Evolutionary conservation across 192 early-diverging fungal species (phyloP), one percentile per base, ranked within the genome.

Genomic region (Entomortierella parvispora): DNA sequence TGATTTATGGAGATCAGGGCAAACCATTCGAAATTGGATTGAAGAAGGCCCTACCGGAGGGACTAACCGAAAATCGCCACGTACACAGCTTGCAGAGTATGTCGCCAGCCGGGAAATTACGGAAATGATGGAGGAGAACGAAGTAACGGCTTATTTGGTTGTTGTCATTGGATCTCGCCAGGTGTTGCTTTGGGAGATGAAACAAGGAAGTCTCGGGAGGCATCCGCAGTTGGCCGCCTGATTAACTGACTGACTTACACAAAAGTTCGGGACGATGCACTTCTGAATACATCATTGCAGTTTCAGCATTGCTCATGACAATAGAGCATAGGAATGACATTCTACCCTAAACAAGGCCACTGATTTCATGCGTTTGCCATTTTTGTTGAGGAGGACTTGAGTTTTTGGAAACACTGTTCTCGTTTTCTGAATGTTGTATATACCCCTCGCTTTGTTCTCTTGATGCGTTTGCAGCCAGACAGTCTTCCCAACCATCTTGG

Each of bases 101-200:
- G 28, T 65, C 31, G 40, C 29, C 42, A 63, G 65, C 28, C 47
- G 52, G 29, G 59, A 62, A 29, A 56, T 78, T 25, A 58, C 60
- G 40, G 5, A 49, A 2, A 18, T 69, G 50, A 59, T 37, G 58
- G 61, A 58, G 58, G 34, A 37, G 12, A 12, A 58, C 22, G 51
- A 69, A 14, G 75, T 62, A 40, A 28, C 22, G 17, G 67, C 55
- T 33, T 79, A 70, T 59, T 63, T 70, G 62, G 62, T 79, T 52
- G 52, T 69, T 65, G 61, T 79, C 31, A 42, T 79, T 58, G 67
- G 76, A n/a, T 70, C 62, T 58, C 62, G 76, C 29, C 67, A 65
- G 58, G 29, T 79, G 12, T 58, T 79, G 54, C 17, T 79, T 26
- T 79, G 67, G 62, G 17, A 58, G 62, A 33, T 70, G 55, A 43